Conservation (phyloP, 805 yeast species). For the Groenewaldozyma tartarivorans region DNA sequence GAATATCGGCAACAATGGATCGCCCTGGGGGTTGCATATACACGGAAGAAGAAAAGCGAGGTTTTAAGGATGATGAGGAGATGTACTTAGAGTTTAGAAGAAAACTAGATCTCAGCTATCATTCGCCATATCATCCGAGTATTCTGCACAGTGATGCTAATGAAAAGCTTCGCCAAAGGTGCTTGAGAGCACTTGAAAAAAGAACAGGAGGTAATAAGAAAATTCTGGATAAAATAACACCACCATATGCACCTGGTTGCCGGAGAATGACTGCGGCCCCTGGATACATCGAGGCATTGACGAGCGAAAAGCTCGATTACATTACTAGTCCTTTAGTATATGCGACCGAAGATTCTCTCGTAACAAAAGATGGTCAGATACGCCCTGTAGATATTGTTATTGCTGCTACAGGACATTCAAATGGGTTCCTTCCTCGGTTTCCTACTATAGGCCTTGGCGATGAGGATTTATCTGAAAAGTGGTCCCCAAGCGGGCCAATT, state of each 20-base stretch:
- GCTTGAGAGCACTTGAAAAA: too few relatives aligned
- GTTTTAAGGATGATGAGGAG: constrained; percentile 3
- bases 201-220: constrained; percentile 1
- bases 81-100: neutral
- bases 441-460: constrained; percentile 9
- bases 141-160: neutral
- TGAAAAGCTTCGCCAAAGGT: neutral
- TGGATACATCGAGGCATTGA: constrained; percentile 16
- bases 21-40: constrained; percentile 11
- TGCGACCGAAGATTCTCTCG: constrained; percentile 13
- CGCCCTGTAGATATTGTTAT: constrained; percentile 9
- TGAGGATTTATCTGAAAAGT: constrained; percentile 5
- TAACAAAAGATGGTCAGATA: constrained; percentile 9
- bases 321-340: constrained; percentile 10
- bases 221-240: constrained; percentile 10
- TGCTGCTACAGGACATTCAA: constrained; percentile 12
- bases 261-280: constrained; percentile 19
- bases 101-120: constrained; percentile 1
- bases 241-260: constrained; percentile 17
- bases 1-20: neutral
- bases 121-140: neutral
- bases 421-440: constrained; percentile 6
- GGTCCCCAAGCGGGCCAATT: constrained; percentile 7
- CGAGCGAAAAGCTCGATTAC: constrained; percentile 16
- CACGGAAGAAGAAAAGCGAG: constrained; percentile 12